These are phyloP conservation scores for Vigna mungo DNA, from an alignment of 306 rosid genomes.

Conservation along the genomic window DNA sequence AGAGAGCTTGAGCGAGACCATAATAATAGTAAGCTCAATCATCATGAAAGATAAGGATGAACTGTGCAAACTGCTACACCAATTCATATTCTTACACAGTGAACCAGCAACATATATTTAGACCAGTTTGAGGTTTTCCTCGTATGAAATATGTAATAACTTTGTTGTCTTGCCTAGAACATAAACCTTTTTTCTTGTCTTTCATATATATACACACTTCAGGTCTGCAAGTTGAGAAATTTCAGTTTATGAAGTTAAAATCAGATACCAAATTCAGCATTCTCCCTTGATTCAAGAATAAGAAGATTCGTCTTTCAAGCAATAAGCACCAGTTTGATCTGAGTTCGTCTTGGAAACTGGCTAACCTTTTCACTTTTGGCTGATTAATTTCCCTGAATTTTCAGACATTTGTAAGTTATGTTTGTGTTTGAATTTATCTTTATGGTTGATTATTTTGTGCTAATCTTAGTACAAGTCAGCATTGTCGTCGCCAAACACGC, in stretches of 20 bases:
- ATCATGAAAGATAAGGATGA: conserved; percentile 44
- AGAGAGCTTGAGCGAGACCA: conserved; percentile 72
- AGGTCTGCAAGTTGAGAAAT: neutral
- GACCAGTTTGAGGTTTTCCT: conserved; percentile 24
- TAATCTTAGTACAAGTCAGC: conserved; percentile 2
- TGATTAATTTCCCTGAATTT: too few relatives aligned
- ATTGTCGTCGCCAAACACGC: conserved; percentile 34
- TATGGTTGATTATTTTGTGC: neutral
- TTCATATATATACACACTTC: neutral
- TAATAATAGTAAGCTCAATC: conserved; percentile 41
- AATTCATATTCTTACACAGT: neutral
- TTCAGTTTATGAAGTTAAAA: neutral
- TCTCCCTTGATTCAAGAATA: conserved; percentile 18
- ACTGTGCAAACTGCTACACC: neutral
- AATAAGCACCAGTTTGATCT: neutral
- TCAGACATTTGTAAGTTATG: too few relatives aligned
- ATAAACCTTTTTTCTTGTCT: neutral
- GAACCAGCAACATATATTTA: neutral
- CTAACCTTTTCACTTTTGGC: neutral
- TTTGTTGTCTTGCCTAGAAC: conserved; percentile 20
- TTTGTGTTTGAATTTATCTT: neutral
- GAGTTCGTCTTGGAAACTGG: neutral
- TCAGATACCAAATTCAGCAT: neutral
- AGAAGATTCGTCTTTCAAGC: neutral
- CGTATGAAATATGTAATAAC: conserved; percentile 18